These are phyloP conservation scores for Ophiostoma sp. DNA, from an alignment of 2,329 filamentous ascomycete genomes.

Conservation along the genomic window DNA sequence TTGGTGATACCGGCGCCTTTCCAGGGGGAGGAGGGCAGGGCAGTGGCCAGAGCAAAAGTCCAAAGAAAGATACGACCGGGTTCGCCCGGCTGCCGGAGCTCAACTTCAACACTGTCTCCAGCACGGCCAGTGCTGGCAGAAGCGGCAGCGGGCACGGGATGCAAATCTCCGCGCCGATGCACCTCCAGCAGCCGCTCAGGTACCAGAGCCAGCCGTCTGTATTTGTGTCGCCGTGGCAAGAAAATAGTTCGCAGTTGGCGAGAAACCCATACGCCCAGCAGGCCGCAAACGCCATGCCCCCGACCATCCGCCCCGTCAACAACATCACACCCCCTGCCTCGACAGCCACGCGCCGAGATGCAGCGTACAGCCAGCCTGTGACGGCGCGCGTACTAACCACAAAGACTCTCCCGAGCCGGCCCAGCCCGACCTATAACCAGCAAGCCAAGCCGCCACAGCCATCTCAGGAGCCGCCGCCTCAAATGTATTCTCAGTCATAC, in stretches of 20 bases:
- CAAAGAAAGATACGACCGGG: background rate
- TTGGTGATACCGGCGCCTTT: background rate
- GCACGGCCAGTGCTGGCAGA: background rate
- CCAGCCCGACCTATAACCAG: background rate
- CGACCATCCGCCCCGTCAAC: background rate
- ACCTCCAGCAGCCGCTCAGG: conserved; percentile 30
- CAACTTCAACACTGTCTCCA: background rate
- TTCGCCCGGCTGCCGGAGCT: background rate
- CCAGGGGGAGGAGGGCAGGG: background rate
- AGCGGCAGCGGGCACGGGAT: conserved; percentile 33
- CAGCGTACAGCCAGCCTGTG: background rate
- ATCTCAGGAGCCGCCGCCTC: background rate
- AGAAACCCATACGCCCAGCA: background rate
- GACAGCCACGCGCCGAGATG: background rate
- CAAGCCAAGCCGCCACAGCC: background rate
- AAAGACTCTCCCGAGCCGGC: background rate
- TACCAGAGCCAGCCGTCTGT: background rate
- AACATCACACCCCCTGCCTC: background rate
- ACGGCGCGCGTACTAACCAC: background rate
- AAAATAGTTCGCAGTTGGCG: background rate
- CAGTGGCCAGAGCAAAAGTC: background rate
- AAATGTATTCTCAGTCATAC: no score
- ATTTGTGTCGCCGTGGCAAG: conserved; percentile 14
- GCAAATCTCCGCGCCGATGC: conserved; percentile 42
- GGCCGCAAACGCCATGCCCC: background rate